A percentile compares a stretch with the other conserved stretches of the same genome.
Evolutionary conservation across 164 flowering plant genomes (phyloP).

Genomic region (Nelumbo lutea): DNA sequence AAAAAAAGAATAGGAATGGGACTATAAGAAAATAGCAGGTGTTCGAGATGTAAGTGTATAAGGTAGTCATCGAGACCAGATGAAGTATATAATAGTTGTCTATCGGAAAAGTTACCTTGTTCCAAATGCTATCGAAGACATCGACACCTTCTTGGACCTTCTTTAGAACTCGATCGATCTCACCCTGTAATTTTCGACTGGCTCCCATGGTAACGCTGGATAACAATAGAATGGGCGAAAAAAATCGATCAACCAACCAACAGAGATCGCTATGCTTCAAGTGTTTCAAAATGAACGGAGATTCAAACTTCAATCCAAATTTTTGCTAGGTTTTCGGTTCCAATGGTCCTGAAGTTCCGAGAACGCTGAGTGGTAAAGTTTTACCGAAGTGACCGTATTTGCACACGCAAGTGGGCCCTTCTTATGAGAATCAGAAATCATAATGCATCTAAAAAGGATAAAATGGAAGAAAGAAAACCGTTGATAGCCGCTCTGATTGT

Average conservation of each 20-base stretch:
- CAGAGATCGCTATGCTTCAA: not conserved
- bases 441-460: too few species aligned
- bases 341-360: too few species aligned
- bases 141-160: conserved; percentile 99
- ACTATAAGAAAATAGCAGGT: not conserved
- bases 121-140: conserved; percentile 95
- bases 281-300: too few species aligned
- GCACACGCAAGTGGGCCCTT: too few species aligned
- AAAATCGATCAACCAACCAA: not conserved
- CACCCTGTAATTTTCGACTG: conserved; percentile 90
- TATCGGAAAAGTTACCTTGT: conserved; percentile 52
- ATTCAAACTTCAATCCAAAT: too few species aligned
- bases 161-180: conserved; percentile 96
- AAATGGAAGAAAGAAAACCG: too few species aligned
- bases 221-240: not conserved
- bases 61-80: not conserved
- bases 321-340: too few species aligned
- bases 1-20: not conserved
- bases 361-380: too few species aligned
- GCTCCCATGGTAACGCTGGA: conserved; percentile 65
- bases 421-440: too few species aligned
- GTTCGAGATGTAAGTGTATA: not conserved
- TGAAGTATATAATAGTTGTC: too few species aligned
- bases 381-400: too few species aligned
- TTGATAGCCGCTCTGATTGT: too few species aligned